phyloP scores from a whole-genome alignment of 2,329 filamentous ascomycete species.

The Colletotrichum gloeosporioides region DNA sequence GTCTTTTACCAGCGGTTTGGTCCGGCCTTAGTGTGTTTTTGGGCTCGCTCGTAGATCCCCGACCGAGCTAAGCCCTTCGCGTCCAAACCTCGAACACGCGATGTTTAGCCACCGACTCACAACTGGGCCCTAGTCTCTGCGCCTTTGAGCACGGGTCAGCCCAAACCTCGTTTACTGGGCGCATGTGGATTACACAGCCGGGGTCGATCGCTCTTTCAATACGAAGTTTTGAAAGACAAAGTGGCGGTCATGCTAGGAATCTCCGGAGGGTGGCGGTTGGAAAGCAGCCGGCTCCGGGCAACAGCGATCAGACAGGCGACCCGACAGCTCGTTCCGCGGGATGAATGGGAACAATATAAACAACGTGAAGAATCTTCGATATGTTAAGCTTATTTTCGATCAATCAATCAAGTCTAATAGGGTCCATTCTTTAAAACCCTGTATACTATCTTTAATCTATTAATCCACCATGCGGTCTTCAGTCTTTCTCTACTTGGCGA shows the following conservation, averaged over 20 bases:
- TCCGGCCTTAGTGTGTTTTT: neutral
- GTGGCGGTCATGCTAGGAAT: neutral
- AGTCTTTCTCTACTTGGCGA: neutral
- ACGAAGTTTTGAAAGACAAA: neutral
- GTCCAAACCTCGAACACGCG: neutral
- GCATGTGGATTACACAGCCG: neutral
- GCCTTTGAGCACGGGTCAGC: neutral
- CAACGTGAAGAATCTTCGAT: neutral
- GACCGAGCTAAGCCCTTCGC: neutral
- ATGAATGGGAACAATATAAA: neutral
- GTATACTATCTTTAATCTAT: neutral
- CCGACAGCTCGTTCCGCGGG: neutral
- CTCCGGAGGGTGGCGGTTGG: neutral
- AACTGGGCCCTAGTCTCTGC: neutral
- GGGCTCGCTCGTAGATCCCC: neutral
- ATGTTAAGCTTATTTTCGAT: neutral
- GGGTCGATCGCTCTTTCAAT: neutral
- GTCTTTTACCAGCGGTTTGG: neutral
- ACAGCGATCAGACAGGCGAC: neutral
- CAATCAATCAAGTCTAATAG: neutral
- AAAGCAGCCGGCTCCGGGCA: neutral
- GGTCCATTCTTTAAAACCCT: neutral
- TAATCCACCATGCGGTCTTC: neutral
- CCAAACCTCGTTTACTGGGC: neutral
- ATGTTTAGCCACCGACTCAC: neutral